Evolutionary conservation across 306 rosid genomes (phyloP).

Genomic region (Cicer cuneatum): DNA sequence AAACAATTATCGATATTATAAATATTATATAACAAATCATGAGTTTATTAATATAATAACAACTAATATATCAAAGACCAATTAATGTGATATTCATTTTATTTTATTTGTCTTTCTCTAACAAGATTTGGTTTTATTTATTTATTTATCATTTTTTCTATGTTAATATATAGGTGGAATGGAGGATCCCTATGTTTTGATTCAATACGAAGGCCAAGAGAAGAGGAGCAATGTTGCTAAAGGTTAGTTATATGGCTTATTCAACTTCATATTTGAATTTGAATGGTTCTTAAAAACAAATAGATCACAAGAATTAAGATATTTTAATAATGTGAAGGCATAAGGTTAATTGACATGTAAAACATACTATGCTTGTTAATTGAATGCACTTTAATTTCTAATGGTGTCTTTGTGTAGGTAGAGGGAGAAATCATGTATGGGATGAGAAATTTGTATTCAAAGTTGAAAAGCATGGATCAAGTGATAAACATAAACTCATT

Average conservation of each 20-base stretch:
- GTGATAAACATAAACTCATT: constrained; percentile 53
- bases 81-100: no score
- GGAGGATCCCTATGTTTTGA: constrained; percentile 82
- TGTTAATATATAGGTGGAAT: constrained; percentile 54
- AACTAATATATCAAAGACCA: no score
- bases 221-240: constrained; percentile 66
- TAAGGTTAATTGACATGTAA: no score
- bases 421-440: constrained; percentile 67
- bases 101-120: no score
- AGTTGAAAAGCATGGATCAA: constrained; percentile 60
- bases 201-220: constrained; percentile 80
- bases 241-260: constrained; percentile 48
- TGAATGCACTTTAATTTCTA: not conserved
- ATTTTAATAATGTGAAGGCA: no score
- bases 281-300: no score
- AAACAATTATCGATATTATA: no score
- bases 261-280: not conserved
- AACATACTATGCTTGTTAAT: no score
- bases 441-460: constrained; percentile 67
- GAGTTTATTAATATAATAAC: no score
- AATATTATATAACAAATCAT: no score
- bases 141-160: not conserved
- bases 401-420: constrained; percentile 47
- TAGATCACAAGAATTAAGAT: no score
- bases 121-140: no score